Conservation (phyloP, 768 basidiomycete species). For the Polyporus arcularius region DNA sequence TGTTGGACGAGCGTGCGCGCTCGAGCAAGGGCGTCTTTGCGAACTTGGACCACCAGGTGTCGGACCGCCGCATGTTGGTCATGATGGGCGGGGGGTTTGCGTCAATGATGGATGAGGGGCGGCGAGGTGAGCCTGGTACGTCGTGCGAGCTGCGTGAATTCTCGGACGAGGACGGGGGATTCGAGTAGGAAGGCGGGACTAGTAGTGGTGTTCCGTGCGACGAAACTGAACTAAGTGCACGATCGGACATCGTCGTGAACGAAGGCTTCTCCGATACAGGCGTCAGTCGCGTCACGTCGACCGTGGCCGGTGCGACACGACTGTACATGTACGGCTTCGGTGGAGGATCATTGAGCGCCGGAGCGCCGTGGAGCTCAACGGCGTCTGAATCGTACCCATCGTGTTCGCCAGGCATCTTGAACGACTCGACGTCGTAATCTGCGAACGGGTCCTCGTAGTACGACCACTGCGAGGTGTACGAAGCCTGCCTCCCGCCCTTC, state of each 20-base stretch:
- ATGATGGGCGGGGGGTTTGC: slow-evolving; percentile 38
- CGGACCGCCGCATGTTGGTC: slow-evolving; percentile 59
- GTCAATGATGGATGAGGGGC: slow-evolving; percentile 45
- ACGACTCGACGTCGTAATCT: slow-evolving; percentile 27
- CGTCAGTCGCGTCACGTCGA: slow-evolving; percentile 26
- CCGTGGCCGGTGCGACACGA: slow-evolving; percentile 11
- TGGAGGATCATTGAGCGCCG: slow-evolving; percentile 25
- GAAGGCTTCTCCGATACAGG: slow-evolving; percentile 28
- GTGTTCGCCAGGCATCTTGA: slow-evolving; percentile 23
- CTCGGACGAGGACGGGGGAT: slow-evolving; percentile 32
- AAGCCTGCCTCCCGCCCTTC: slow-evolving; percentile 23
- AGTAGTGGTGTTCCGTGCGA: slow-evolving; percentile 23
- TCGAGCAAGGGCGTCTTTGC: slow-evolving; percentile 66
- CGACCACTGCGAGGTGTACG: slow-evolving; percentile 20
- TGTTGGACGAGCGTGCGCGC: slow-evolving; percentile 45
- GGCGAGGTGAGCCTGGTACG: slow-evolving; percentile 28
- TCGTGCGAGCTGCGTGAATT: slow-evolving; percentile 26
- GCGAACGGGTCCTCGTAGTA: slow-evolving; percentile 29
- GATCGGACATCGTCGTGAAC: slow-evolving; percentile 21
- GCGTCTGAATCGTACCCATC: slow-evolving; percentile 26
- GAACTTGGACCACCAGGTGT: slow-evolving; percentile 81
- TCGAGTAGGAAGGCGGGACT: slow-evolving; percentile 30
- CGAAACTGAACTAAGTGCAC: slow-evolving; percentile 19
- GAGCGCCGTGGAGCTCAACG: slow-evolving; percentile 13
- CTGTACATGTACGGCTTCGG: slow-evolving; percentile 24